Evolutionary conservation across 176 grass and related monocot genomes (phyloP), one percentile per base, ranked within the genome.

Genomic region (Cocos nucifera): DNA sequence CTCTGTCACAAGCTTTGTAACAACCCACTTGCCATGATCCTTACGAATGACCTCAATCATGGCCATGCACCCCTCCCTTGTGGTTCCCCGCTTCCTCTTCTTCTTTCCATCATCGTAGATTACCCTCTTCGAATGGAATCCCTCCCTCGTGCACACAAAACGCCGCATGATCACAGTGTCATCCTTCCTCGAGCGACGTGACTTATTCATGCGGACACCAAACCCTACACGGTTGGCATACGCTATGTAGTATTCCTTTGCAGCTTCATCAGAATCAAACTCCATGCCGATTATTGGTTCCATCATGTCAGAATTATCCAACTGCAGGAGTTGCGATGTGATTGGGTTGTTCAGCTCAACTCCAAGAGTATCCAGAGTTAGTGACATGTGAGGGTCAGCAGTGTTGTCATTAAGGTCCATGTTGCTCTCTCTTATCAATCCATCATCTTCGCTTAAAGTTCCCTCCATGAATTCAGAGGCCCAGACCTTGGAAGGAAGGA

Each of bases 121-220:
- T 27, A 68, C 70, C 50, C 35, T 79, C 64, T 81, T 77, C 4
- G 78, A 77, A 50, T 82, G 78, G 51, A 86, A 86, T 0, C 83
- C 83, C 62, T 86, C 78, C 26, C 64, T 80, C 3, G 74, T 82
- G 55, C 83, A 86, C 53, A 86, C 83, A 27, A 86, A 86, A 6
- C 83, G 78, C 6, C 78, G 78, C 83, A 86, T 86, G 30, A 87
- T 82, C 17, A 87, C 60, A 53, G 83, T 70, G 20, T 87, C 83
- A 48, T 87, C 78, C 54, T 69, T 77, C 65, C 78, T 80, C 4
- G 83, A 86, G 6, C 78, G 78, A 24, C 83, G 78, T 2, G 83
- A 87, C 75, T 82, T 87, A 78, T 78, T 74, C 69, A 78, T 82
- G 59, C 83, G 75, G 22, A 87, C 78, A 8, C 67, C 52, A 54